A percentile compares a stretch with the other conserved stretches of the same genome.
phyloP scores from a whole-genome alignment of 1,284 basidiomycete genomes.

The Ceratobasidium sp. region DNA sequence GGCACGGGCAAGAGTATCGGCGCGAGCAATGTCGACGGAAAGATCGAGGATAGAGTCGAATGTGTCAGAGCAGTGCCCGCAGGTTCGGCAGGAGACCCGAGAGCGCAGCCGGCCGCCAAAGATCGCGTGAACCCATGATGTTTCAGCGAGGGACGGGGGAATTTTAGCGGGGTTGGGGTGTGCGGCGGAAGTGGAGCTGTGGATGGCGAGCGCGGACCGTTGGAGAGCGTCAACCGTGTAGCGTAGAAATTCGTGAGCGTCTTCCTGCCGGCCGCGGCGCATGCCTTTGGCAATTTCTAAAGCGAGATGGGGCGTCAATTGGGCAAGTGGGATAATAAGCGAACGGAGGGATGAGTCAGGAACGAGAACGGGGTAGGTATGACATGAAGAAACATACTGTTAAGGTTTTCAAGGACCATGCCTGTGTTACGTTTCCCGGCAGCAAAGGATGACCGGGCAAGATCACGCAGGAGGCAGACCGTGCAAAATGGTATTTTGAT shows the following conservation, averaged over 20 bases:
- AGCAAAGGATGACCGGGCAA: constrained; percentile 61
- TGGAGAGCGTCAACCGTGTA: constrained; percentile 93
- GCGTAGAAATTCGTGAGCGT: constrained; percentile 97
- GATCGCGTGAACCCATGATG: constrained; percentile 92
- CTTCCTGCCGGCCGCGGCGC: constrained; percentile 91
- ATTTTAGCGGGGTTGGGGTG: constrained; percentile 63
- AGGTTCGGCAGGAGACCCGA: constrained; percentile 87
- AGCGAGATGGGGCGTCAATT: constrained; percentile 24
- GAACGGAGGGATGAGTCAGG: constrained; percentile 17
- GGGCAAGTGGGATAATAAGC: constrained; percentile 4
- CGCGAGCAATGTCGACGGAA: constrained; percentile 82
- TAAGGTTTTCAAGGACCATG: constrained; percentile 71
- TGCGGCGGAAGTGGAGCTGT: constrained; percentile 52
- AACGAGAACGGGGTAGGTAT: background rate
- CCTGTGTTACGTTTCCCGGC: constrained; percentile 49
- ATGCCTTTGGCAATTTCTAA: constrained; percentile 91
- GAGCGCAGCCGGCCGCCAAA: constrained; percentile 94
- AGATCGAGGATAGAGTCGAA: constrained; percentile 95
- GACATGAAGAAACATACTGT: constrained; percentile 60
- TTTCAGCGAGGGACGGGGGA: constrained; percentile 80
- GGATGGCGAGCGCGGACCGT: constrained; percentile 77
- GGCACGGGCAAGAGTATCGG: constrained; percentile 71
- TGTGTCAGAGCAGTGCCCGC: constrained; percentile 91
- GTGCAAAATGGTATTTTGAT: constrained; percentile 74
- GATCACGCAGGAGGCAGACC: constrained; percentile 69